Conservation (phyloP, 768 basidiomycete species). For the Kwoniella pini region DNA sequence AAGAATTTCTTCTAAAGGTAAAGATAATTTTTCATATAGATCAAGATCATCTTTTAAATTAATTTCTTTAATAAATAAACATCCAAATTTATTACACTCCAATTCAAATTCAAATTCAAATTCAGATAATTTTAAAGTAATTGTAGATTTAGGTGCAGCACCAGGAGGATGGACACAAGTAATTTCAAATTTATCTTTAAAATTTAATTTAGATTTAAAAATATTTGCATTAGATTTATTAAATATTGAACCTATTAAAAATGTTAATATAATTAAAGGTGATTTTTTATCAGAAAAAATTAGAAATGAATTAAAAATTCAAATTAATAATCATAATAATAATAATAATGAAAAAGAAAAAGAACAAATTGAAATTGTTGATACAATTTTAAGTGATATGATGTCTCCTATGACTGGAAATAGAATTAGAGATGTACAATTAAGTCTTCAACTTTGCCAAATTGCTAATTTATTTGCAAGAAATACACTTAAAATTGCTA, state of each 20-base stretch:
- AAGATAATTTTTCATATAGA: conserved; percentile 59
- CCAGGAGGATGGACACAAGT: conserved; percentile 97
- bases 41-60: conserved; percentile 92
- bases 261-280: conserved; percentile 71
- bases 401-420: conserved; percentile 80
- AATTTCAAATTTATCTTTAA: conserved; percentile 37
- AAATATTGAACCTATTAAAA: conserved; percentile 68
- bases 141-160: conserved; percentile 87
- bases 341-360: not conserved
- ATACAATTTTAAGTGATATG: conserved; percentile 88
- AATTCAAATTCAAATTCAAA: conserved; percentile 64
- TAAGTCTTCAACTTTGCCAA: conserved; percentile 70
- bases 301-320: conserved; percentile 40
- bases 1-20: conserved; percentile 20
- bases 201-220: conserved; percentile 21
- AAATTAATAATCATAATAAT: conserved; percentile 3
- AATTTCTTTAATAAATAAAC: conserved; percentile 69
- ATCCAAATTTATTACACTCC: too few species aligned
- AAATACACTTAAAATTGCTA: conserved; percentile 58
- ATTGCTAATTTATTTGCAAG: conserved; percentile 71
- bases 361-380: conserved; percentile 56
- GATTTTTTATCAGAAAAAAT: conserved; percentile 67
- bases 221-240: conserved; percentile 83
- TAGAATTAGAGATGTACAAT: conserved; percentile 64
- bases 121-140: conserved; percentile 63